Evolutionary conservation across 495 filamentous ascomycete species (phyloP), one percentile per base, ranked within the genome.

Genomic region (Xylaria intraflava): DNA sequence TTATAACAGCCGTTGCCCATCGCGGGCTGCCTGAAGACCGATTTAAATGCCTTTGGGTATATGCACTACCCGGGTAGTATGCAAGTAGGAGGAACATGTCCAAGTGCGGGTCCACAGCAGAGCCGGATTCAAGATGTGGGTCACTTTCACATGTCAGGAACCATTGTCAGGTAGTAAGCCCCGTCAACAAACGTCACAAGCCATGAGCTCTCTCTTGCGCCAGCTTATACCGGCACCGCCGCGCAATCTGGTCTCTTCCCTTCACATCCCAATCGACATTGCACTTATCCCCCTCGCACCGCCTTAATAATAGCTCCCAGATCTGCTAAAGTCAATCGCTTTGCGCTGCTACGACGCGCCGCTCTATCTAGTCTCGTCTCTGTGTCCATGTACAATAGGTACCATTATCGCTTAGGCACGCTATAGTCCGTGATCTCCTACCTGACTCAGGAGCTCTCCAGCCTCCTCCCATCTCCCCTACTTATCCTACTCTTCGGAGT

Each of bases 101-200:
- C 7, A 14, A 35, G 5, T 35, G 31, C 31, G 31, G 27, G 27
- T 29, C 27, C 27, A 29, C 27, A 29, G 5, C 4, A 5, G 27
- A 9, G 31, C 31, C 7, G 31, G 31, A 12, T 6, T 35, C 7
- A 10, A 5, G 23, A n/a, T n/a, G 39, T 43, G 51, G 52, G 27
- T 35, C 52, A 29, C 52, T 55, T 54, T 55, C 52, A 55, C 52
- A 55, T 55, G 52, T 43, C 52, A 55, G 46, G 2, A 6, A 38
- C 2, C 31, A 5, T 5, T 30, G 10, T 30, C 10, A 30, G 29
- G 29, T 30, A 30, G 29, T 30, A 30, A 30, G 29, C 29, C 10
- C 31, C 31, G 14, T 35, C 31, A 35, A 44, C 36, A 47, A 49
- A 55, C 52, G 52, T 55, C 52, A 55, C 52, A 35, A 31, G n/a